These are phyloP conservation scores for Trametes versicolor DNA, from an alignment of 1,284 basidiomycete genomes.

Conservation along the genomic window DNA sequence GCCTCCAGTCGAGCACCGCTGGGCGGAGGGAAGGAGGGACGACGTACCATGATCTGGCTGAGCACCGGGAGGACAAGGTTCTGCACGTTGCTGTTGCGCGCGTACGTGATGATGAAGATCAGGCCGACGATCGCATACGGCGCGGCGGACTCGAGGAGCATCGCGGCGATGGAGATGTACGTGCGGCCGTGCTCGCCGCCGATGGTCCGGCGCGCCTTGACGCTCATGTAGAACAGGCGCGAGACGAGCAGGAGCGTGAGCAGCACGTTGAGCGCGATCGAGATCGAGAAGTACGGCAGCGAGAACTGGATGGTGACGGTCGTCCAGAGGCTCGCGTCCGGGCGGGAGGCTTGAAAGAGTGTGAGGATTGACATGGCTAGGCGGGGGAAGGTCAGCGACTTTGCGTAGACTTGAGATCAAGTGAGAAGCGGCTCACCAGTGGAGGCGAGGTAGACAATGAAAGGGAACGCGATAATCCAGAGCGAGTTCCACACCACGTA, in stretches of 20 bases:
- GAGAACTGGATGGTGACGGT: conserved; percentile 19
- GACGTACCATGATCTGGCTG: conserved; percentile 24
- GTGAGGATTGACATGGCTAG: conserved; percentile 26
- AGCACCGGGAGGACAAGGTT: conserved; percentile 42
- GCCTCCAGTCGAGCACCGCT: not conserved
- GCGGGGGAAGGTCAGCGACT: not conserved
- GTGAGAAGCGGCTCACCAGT: conserved; percentile 19
- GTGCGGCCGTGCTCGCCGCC: conserved; percentile 33
- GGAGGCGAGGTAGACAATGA: conserved; percentile 25
- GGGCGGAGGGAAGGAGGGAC: not conserved
- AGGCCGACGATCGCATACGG: conserved; percentile 44
- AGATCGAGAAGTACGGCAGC: conserved; percentile 36
- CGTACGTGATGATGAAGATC: conserved; percentile 45
- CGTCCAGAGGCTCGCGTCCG: conserved; percentile 24
- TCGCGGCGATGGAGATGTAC: conserved; percentile 43
- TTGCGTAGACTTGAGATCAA: not conserved
- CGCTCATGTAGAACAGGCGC: conserved; percentile 47
- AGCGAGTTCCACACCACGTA: conserved; percentile 37
- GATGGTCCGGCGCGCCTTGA: conserved; percentile 39
- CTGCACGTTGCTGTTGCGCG: conserved; percentile 32
- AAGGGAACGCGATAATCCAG: conserved; percentile 25
- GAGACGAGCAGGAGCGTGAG: conserved; percentile 49
- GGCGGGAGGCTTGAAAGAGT: conserved; percentile 28
- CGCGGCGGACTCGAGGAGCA: conserved; percentile 46
- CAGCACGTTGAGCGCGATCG: conserved; percentile 47